phyloP scores from a whole-genome alignment of 345 rosid species.

The Laguncularia racemosa region DNA sequence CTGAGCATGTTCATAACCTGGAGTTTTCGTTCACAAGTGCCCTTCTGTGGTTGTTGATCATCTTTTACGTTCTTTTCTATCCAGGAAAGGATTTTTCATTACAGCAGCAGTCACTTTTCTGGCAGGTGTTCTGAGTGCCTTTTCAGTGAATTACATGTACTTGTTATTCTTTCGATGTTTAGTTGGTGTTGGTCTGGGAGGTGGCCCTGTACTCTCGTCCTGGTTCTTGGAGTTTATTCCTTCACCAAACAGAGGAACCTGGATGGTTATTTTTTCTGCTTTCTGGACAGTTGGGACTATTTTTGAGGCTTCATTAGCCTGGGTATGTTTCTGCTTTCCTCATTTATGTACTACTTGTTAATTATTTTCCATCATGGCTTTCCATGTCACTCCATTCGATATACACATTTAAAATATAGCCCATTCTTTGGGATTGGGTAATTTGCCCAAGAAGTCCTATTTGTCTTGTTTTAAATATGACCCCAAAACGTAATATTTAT shows the following conservation, averaged over 20 bases:
- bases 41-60: no score
- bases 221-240: slow-evolving; percentile 96
- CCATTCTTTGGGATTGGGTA: no score
- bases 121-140: slow-evolving; percentile 79
- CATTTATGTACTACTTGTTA: background rate
- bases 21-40: no score
- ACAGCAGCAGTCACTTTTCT: slow-evolving; percentile 66
- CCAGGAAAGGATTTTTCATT: slow-evolving; percentile 83
- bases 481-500: no score
- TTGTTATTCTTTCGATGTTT: slow-evolving; percentile 57
- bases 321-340: slow-evolving; percentile 41
- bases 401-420: no score
- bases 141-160: slow-evolving; percentile 55
- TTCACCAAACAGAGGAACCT: slow-evolving; percentile 77
- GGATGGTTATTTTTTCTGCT: slow-evolving; percentile 86
- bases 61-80: slow-evolving; percentile 11
- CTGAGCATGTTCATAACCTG: no score
- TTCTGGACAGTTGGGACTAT: slow-evolving; percentile 88
- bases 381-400: background rate
- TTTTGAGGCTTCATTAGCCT: slow-evolving; percentile 77
- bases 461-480: no score
- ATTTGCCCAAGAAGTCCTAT: no score
- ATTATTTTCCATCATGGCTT: background rate
- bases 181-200: slow-evolving; percentile 92
- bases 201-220: slow-evolving; percentile 82